Evolutionary conservation across 2,329 filamentous ascomycete genomes (phyloP).

Genomic region (Simplicillium aogashimaense): DNA sequence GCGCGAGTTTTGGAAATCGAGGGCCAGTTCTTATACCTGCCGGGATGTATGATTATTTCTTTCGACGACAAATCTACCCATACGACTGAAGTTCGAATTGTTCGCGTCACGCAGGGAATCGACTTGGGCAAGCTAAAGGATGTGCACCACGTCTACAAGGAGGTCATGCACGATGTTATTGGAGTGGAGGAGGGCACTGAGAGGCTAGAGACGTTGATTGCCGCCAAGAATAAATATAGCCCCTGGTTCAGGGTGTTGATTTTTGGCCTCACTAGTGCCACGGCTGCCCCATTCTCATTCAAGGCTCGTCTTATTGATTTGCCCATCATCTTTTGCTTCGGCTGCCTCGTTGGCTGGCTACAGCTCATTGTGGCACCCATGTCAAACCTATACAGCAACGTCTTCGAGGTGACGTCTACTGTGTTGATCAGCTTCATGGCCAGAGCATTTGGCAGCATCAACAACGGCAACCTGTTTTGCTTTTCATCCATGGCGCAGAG

Average conservation of each 20-base stretch:
- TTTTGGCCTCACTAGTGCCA: conserved; percentile 63
- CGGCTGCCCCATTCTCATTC: conserved; percentile 68
- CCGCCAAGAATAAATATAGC: conserved; percentile 43
- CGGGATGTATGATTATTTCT: conserved; percentile 85
- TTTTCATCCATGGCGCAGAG: conserved; percentile 57
- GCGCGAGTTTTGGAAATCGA: conserved; percentile 77
- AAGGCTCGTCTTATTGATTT: conserved; percentile 61
- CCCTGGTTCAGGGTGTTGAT: conserved; percentile 46
- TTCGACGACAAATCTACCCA: conserved; percentile 64
- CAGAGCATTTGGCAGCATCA: conserved; percentile 52
- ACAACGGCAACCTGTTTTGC: conserved; percentile 41
- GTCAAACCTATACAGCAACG: conserved; percentile 58
- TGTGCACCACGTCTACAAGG: conserved; percentile 53
- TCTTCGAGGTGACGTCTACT: conserved; percentile 54
- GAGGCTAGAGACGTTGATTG: conserved; percentile 43
- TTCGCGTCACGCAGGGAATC: conserved; percentile 46
- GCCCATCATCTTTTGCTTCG: conserved; percentile 61
- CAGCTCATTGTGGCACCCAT: conserved; percentile 60
- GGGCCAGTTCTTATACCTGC: conserved; percentile 80
- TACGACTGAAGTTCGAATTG: conserved; percentile 57
- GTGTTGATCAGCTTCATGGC: conserved; percentile 54
- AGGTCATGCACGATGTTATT: conserved; percentile 51
- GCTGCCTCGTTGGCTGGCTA: conserved; percentile 58
- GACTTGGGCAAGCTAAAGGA: conserved; percentile 53
- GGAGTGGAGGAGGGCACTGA: conserved; percentile 46